These are phyloP conservation scores for Emmonsiellopsis sp. DNA, from an alignment of 2,329 filamentous ascomycete genomes.

Conservation along the genomic window DNA sequence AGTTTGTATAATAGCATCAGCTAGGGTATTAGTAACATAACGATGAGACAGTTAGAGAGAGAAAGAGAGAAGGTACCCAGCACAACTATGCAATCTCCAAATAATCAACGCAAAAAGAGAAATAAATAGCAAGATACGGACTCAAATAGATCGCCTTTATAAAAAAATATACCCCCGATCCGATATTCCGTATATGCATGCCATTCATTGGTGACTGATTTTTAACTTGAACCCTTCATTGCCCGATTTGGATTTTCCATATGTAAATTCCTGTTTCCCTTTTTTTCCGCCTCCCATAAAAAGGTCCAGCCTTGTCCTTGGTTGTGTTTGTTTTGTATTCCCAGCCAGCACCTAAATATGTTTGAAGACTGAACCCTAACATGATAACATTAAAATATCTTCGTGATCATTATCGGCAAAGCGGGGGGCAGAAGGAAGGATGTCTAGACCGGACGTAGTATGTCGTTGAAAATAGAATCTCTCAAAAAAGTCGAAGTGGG, in stretches of 20 bases:
- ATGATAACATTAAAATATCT: background rate
- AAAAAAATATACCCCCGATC: too few relatives aligned
- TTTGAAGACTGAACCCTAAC: background rate
- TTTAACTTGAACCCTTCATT: background rate
- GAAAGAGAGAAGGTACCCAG: too few relatives aligned
- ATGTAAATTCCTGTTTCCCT: background rate
- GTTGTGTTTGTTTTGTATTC: background rate
- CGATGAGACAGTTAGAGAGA: too few relatives aligned
- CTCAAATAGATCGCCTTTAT: too few relatives aligned
- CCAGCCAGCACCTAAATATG: background rate
- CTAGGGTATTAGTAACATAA: too few relatives aligned
- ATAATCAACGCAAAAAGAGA: too few relatives aligned
- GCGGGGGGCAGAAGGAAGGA: background rate
- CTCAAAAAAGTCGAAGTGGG: background rate
- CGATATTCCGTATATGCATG: background rate
- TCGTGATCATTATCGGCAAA: background rate
- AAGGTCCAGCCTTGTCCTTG: background rate
- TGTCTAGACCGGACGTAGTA: background rate
- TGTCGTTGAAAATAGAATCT: background rate
- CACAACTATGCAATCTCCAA: too few relatives aligned
- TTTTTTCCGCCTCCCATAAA: background rate
- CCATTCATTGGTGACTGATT: background rate
- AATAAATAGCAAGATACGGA: too few relatives aligned
- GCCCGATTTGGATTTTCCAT: background rate
- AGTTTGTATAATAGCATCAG: too few relatives aligned